Evolutionary conservation across 352 stramenopile genomes (phyloP), one percentile per base, ranked within the genome.

Genomic region (Pythium periplocum): DNA sequence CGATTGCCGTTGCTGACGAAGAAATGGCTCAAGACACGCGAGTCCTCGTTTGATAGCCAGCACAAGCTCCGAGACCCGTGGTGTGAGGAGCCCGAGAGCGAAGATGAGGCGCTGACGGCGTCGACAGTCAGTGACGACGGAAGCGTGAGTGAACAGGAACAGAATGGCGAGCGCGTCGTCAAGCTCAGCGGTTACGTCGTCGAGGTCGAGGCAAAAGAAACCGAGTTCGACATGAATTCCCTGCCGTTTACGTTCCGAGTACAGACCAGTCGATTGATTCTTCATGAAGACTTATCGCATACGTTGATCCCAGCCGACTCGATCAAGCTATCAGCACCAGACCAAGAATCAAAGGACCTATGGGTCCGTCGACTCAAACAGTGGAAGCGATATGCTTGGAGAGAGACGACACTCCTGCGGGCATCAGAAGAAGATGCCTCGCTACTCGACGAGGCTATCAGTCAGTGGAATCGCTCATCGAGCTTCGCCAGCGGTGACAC

Each of bases 351-450:
- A 3, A 86, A 85, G 53, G 64, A 78, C 34, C 54, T 78, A 5
- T 90, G 80, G 80, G 68, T 90, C 36, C 79, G 83, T 59, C 76
- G 73, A 38, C 70, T 90, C 53, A 66, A 66, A 17, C 61, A 71
- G 35, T 90, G 80, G 80, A 83, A 82, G 30, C 77, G 77, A 45
- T 88, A 82, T 48, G 80, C 75, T 32, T 90, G 80, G 80, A 64
- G 73, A 45, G 80, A 87, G 6, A 77, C 72, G 0, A 61, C 64
- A 45, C 55, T 72, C 17, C 66, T 90, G 35, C 52, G 57, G 1
- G 80, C 71, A 0, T 61, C 66, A 5, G 64, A 63, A 34, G 57
- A 56, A 33, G 77, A 87, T 26, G 17, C 17, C 17, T 26, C 17
- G 17, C 17, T 26, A 26, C 17, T 26, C 17, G 17, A 26, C 17